phyloP scores from a whole-genome alignment of 2,329 filamentous ascomycete species.

The Juglanconis oblonga region DNA sequence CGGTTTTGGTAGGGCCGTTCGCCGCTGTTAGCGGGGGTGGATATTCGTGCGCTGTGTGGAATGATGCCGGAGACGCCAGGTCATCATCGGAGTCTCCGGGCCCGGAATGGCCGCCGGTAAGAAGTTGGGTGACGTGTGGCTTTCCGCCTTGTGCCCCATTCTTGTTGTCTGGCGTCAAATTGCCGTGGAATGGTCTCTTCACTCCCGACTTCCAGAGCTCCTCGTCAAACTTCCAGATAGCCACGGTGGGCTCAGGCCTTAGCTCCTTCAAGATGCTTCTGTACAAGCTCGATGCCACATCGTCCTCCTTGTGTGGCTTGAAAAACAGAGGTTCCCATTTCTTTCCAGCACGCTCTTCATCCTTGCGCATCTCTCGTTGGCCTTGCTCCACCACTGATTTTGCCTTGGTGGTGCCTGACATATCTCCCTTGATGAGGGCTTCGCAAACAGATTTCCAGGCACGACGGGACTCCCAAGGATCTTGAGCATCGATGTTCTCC shows the following conservation, averaged over 20 bases:
- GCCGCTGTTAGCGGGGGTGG: neutral
- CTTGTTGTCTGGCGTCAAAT: constrained; percentile 4
- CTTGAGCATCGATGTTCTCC: constrained; percentile 4
- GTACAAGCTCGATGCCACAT: constrained; percentile 5
- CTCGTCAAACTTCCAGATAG: constrained; percentile 12
- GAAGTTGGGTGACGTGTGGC: neutral
- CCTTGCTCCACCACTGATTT: constrained; percentile 14
- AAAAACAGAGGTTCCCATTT: constrained; percentile 13
- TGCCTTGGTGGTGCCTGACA: constrained; percentile 8
- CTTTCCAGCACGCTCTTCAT: constrained; percentile 1
- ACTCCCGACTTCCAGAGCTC: constrained; percentile 2
- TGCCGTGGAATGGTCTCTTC: constrained; percentile 6
- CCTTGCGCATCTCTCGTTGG: constrained; percentile 8
- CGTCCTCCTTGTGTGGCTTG: neutral
- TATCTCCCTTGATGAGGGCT: constrained; percentile 5
- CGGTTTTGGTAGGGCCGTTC: neutral
- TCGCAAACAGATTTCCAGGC: constrained; percentile 12
- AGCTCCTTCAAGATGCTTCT: constrained; percentile 6
- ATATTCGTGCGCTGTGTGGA: constrained; percentile 13
- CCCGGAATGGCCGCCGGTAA: neutral
- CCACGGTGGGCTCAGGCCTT: constrained; percentile 7
- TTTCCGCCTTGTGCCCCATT: neutral
- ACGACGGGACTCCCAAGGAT: constrained; percentile 13
- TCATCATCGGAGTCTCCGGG: neutral
- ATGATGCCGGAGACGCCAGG: constrained; percentile 8